These are phyloP conservation scores for Nemophila menziesii DNA, from an alignment of 257 asterid genomes.

Conservation along the genomic window DNA sequence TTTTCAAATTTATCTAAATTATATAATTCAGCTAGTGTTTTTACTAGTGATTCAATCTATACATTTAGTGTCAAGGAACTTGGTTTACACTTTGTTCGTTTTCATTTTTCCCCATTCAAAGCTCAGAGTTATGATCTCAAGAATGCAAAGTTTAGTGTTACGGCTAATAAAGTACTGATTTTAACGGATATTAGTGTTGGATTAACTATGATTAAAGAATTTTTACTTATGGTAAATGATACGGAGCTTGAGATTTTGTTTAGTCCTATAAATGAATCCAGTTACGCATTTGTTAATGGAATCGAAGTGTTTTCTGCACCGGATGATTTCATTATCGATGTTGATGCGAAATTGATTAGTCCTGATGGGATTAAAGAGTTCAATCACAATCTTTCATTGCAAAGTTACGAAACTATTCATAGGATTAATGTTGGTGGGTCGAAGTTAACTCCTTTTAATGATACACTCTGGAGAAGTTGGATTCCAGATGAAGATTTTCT, in stretches of 20 bases:
- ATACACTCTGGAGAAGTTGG: constrained; percentile 78
- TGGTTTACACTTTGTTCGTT: constrained; percentile 64
- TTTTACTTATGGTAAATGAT: constrained; percentile 37
- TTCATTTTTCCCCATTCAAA: constrained; percentile 58
- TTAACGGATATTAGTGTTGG: constrained; percentile 24
- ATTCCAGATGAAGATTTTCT: constrained; percentile 59
- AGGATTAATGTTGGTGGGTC: constrained; percentile 77
- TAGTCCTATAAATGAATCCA: constrained; percentile 26
- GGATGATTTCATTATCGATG: constrained; percentile 47
- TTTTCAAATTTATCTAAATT: constrained; percentile 27
- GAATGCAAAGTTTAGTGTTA: constrained; percentile 34
- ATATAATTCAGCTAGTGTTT: constrained; percentile 48
- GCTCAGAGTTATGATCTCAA: constrained; percentile 31
- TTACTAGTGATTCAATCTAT: constrained; percentile 38
- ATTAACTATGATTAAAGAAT: constrained; percentile 36
- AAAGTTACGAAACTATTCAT: constrained; percentile 54
- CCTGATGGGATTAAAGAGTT: constrained; percentile 43
- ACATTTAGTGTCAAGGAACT: constrained; percentile 28
- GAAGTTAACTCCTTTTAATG: constrained; percentile 66
- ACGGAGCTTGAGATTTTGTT: constrained; percentile 45
- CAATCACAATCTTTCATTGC: constrained; percentile 47
- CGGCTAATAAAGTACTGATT: constrained; percentile 42
- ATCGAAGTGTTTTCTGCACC: constrained; percentile 71
- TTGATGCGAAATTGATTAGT: constrained; percentile 32
- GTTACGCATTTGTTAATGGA: constrained; percentile 54